Evolutionary conservation across 495 filamentous ascomycete species (phyloP), one percentile per base, ranked within the genome.

Genomic region (Lophium mytilinum): DNA sequence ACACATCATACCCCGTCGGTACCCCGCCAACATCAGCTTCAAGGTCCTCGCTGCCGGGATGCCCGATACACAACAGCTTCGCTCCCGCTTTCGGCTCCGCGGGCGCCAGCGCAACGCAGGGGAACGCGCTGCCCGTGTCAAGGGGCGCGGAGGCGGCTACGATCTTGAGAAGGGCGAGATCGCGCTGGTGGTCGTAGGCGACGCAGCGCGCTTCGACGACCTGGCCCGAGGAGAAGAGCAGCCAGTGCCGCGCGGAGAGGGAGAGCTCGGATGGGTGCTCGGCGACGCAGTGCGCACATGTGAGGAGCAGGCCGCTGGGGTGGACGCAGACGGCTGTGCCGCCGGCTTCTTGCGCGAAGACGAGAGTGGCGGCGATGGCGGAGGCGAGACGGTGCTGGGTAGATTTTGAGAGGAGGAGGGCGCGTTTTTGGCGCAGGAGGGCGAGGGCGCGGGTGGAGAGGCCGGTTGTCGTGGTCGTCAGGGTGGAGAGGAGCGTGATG

Each of bases 311-410:
- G 12, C 75, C 76, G 11, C 60, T 50, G 33, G 68, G 37, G 1
- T 68, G 62, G 33, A 78, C 72, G 53, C 71, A 78, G n/a, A 77
- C 69, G 3, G 77, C 75, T 4, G 73, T 76, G 24, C 75, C 73
- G 9, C 75, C 76, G 56, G 75, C 71, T 36, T 72, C 63, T 53
- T 76, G 75, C 34, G 71, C 75, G 50, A 78, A 80, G 24, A 78
- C 72, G 19, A 78, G 68, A 0, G 74, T 76, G 0, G 76, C 67
- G n/a, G 64, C 42, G 6, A 68, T 53, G 0, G 67, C 24, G 33
- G 37, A 51, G 24, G 24, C 24, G 24, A 30, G 24, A 6, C 24
- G 24, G 24, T 30, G 24, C 6, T 30, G 24, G 24, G 24, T 30
- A 6, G 24, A 30, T 30, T 2, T 2, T 2, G 24, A 30, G 24